Conservation (phyloP, 169 alveolate species). For the Neospora caninum region DNA sequence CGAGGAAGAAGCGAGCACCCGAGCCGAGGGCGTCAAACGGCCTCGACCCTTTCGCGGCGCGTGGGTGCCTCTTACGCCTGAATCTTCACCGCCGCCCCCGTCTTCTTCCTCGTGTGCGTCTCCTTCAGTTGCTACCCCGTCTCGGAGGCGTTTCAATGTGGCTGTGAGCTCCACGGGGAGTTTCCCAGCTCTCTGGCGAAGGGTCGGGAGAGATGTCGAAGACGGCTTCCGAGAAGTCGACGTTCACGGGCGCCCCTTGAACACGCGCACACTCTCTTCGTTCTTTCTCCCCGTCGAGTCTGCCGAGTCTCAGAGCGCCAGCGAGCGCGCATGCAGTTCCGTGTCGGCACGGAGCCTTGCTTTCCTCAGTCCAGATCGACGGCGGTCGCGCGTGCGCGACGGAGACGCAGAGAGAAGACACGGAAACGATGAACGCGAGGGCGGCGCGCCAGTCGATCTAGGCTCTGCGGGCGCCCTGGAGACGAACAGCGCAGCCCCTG, state of each 20-base stretch:
- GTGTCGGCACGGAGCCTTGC: background rate
- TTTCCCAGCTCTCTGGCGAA: background rate
- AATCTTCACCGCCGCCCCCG: background rate
- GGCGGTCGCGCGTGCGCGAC: background rate
- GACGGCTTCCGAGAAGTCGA: background rate
- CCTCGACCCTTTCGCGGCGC: background rate
- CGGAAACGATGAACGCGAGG: background rate
- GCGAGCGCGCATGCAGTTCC: constrained; percentile 22
- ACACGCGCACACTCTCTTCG: background rate
- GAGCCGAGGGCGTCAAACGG: background rate
- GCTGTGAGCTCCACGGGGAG: background rate
- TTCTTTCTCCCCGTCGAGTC: background rate
- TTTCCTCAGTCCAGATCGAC: background rate
- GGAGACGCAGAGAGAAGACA: background rate
- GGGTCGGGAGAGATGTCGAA: background rate
- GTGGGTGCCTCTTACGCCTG: background rate
- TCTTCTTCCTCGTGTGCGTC: background rate
- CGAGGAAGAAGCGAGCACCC: background rate
- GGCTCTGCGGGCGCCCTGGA: no score
- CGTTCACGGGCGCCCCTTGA: background rate
- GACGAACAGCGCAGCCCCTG: no score
- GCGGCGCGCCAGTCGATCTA: no score
- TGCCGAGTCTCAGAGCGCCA: background rate
- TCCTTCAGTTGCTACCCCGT: background rate
- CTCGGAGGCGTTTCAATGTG: background rate